Conservation (phyloP, 2,329 filamentous ascomycete genomes). For the Hymenoscyphus repandus region DNA sequence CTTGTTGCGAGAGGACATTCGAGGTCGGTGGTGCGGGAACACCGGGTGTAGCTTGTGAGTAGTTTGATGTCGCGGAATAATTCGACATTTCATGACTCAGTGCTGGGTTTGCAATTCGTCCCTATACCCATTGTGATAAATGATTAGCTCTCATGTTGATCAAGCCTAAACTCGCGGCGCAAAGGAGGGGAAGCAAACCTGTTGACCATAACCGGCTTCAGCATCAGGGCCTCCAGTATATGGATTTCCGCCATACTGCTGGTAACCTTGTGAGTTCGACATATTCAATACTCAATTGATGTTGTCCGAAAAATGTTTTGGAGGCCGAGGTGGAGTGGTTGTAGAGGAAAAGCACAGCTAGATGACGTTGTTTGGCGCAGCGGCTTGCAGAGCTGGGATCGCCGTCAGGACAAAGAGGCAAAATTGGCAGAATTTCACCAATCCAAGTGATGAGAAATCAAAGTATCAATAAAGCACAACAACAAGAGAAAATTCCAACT, state of each 20-base stretch:
- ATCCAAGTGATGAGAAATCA: not conserved
- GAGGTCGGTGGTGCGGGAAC: slow-evolving; percentile 22
- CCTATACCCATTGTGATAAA: not conserved
- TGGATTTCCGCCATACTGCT: slow-evolving; percentile 49
- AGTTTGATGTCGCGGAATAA: slow-evolving; percentile 24
- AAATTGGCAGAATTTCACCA: not conserved
- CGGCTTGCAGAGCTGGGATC: not conserved
- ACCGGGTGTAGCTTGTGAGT: slow-evolving; percentile 20
- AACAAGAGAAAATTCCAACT: not conserved
- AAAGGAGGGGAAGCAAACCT: slow-evolving; percentile 3
- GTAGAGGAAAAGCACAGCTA: not conserved
- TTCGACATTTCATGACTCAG: slow-evolving; percentile 26
- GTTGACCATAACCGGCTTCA: slow-evolving; percentile 29
- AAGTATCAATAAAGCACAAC: not conserved
- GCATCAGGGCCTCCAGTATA: slow-evolving; percentile 51
- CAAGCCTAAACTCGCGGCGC: not conserved
- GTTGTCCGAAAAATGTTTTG: not conserved
- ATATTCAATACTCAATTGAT: slow-evolving; percentile 40
- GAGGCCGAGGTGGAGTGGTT: slow-evolving; percentile 1
- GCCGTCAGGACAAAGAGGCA: not conserved
- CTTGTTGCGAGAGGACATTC: slow-evolving; percentile 52
- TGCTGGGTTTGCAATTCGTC: slow-evolving; percentile 17
- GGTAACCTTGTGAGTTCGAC: slow-evolving; percentile 55
- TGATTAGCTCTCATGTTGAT: slow-evolving; percentile 1
- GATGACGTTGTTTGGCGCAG: slow-evolving; percentile 2